Evolutionary conservation across 805 yeast species (phyloP), one percentile per base, ranked within the genome.

Genomic region (Wickerhamomyces sydowiorum): DNA sequence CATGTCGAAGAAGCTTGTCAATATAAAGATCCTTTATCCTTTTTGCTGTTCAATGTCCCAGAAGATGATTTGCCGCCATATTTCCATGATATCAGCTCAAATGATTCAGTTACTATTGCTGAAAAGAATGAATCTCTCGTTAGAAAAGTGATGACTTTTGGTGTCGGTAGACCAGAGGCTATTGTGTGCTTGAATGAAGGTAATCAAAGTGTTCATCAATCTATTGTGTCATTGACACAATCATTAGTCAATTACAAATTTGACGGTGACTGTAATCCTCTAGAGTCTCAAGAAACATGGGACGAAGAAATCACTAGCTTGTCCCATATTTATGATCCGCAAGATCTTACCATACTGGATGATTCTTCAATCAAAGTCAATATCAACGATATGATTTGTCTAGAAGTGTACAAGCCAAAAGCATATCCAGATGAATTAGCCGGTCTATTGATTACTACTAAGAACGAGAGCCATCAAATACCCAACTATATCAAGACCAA

Each of bases 31-130:
- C 72, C 74, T 2, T 40, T 69, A 7, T 66, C 72, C 0, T 68
- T 64, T 67, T 71, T 91, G 17, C 63, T 91, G 10, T 81, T 90
- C 50, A 93, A 91, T 54, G 76, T 91, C 3, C 98, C 98, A 0
- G 97, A 93, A 48, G 98, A 90, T 56, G 99, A 91, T 54, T 66
- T 91, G 25, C 99, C 99, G 0, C 50, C 64, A 0, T 66, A 70
- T 37, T 85, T 85, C 53, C 17, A 51, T 3, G 70, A 73, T 15
- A 78, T 80, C 46, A 64, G 76, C 32, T 70, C 72, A 19, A 72
- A 71, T 36, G 88, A 81, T 50, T 67, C 82, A 0, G 40, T 57
- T 20, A 52, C 52, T 1, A 40, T 57, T 18, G 75, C 73, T 37
- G 73, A 80, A 20, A 70, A 74, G 40, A 67, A 84, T 33, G 84